Conservation (phyloP, 2,329 filamentous ascomycete species). For the Penicillium sp. region DNA sequence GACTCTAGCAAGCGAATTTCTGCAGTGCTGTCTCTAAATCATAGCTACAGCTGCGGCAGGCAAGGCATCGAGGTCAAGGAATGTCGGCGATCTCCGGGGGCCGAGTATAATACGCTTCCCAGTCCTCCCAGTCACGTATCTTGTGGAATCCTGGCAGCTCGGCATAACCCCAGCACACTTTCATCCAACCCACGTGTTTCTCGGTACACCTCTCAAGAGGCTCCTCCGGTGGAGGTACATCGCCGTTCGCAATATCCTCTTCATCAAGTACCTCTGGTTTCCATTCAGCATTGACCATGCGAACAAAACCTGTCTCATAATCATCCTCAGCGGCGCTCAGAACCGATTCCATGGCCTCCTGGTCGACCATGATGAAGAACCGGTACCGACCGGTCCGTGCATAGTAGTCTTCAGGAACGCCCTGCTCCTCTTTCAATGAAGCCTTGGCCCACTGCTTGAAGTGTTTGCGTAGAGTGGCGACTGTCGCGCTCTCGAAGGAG, state of each 20-base stretch:
- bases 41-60: neutral
- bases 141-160: constrained; percentile 8
- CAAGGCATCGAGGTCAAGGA: neutral
- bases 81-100: constrained; percentile 4
- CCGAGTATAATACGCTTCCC: constrained; percentile 18
- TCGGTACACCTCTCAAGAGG: constrained; percentile 20
- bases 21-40: neutral
- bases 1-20: neutral
- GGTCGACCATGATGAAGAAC: constrained; percentile 25
- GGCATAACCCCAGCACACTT: constrained; percentile 10
- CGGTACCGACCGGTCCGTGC: constrained; percentile 14
- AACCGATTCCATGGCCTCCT: constrained; percentile 21
- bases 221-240: constrained; percentile 3
- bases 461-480: constrained; percentile 16
- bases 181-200: constrained; percentile 27
- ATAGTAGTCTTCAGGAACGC: neutral
- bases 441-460: constrained; percentile 15
- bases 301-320: constrained; percentile 12
- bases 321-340: constrained; percentile 2
- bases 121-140: constrained; percentile 12
- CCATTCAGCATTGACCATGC: constrained; percentile 20
- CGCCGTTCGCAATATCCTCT: constrained; percentile 4
- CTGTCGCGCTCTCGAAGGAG: constrained; percentile 20
- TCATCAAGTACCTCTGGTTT: constrained; percentile 10
- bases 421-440: constrained; percentile 14